Evolutionary conservation across 805 yeast species (phyloP).

Genomic region (Jamesozyma jinghongensis): DNA sequence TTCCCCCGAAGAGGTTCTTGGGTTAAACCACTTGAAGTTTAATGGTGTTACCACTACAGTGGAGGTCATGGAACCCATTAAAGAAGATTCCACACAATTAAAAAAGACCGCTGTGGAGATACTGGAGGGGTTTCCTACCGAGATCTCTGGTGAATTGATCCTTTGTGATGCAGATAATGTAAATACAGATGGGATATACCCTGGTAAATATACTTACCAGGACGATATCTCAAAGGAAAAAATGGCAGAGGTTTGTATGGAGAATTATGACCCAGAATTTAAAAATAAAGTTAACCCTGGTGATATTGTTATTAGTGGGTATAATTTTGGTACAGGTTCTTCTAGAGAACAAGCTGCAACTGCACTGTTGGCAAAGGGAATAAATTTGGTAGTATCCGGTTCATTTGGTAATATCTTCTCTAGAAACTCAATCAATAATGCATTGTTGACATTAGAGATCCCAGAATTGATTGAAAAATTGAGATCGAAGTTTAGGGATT

Average conservation of each 20-base stretch:
- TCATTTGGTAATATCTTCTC: conserved; percentile 96
- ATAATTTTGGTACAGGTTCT: conserved; percentile 96
- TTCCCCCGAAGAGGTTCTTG: conserved; percentile 77
- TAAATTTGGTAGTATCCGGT: conserved; percentile 89
- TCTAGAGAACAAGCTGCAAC: conserved; percentile 99
- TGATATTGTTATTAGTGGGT: conserved; percentile 87
- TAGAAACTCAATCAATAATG: conserved; percentile 94
- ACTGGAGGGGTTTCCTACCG: conserved; percentile 82
- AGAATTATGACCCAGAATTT: conserved; percentile 90
- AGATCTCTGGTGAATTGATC: conserved; percentile 81
- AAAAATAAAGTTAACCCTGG: conserved; percentile 71
- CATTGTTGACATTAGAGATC: conserved; percentile 84
- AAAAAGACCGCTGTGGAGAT: conserved; percentile 48
- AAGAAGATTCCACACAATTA: conserved; percentile 4
- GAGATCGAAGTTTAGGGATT: conserved; percentile 52
- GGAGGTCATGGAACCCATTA: background rate
- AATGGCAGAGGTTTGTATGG: conserved; percentile 99
- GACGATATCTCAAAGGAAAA: conserved; percentile 90
- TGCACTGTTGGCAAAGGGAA: conserved; percentile 89
- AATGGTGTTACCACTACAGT: conserved; percentile 39
- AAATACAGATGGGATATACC: conserved; percentile 97
- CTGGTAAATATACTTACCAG: conserved; percentile 98
- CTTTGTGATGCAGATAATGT: conserved; percentile 94
- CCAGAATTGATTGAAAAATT: conserved; percentile 76
- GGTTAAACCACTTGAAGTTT: conserved; percentile 42